Base-by-base conservation (phyloP, 2,329 filamentous ascomycete species). In the Endocalyx cinctus region DNA sequence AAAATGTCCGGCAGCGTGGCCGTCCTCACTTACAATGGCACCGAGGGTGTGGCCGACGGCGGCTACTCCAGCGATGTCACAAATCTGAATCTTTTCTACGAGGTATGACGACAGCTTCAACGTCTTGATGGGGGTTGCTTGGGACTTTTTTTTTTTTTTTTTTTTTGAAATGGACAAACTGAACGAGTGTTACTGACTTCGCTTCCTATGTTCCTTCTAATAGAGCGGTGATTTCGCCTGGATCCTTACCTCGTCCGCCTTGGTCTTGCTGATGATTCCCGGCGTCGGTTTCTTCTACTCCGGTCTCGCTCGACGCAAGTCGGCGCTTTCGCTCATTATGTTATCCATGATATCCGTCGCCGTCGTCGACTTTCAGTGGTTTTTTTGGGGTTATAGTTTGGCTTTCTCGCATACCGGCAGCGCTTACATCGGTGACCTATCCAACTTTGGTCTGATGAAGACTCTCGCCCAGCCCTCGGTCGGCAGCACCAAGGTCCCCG, bases 241-340 rank as follows among this genome's bases (percentile, higher is more conserved):
- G 82, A 77, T 94, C 55, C 69, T 88, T 51, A 77, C 79, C 33
- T 79, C 77, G 20, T 76, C 87, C 4, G 86, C 84, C 12, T 77
- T 94, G 30, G 87, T 94, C 37, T 70, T 94, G 48, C 79, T 94
- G 56, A 94, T 94, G 87, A 87, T 94, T 59, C 88, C 88, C 23
- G 88, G 88, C 37, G 87, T 94, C 54, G 88, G 87, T 33, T 92
- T 94, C 72, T 94, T 94, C 74, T 95, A 95, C 70, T 90, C 85
- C 27, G 88, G 87, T 44, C 81, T 94, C 12, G 87, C 88, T 12
- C 81, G 87, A 36, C 79, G 88, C 59, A 95, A 94, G 68, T 94
- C 87, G 0, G 88, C 88, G 4, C 71, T 95, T 34, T 86, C 87
- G 13, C 72, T 95, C 41, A 83, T 94, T 59, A 89, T 86, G 74